These are phyloP conservation scores for Parmelia sp. DNA, from an alignment of 495 filamentous ascomycete species.

Conservation along the genomic window DNA sequence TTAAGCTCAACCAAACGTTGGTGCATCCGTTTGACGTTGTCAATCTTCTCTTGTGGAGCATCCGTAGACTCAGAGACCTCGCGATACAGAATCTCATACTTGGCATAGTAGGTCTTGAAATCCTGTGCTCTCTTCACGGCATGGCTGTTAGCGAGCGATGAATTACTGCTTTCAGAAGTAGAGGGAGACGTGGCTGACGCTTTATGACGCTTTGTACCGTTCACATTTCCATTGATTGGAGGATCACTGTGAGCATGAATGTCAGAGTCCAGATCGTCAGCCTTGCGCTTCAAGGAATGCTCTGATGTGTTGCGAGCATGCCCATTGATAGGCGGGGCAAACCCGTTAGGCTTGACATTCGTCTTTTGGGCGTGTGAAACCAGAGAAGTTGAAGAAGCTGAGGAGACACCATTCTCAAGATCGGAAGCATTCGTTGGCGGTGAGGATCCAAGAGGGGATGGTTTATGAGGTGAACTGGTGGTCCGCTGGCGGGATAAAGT, in stretches of 20 bases:
- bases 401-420: slow-evolving; percentile 41
- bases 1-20: slow-evolving; percentile 56
- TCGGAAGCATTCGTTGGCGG: slow-evolving; percentile 71
- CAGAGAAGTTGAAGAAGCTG: slow-evolving; percentile 27
- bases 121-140: slow-evolving; percentile 50
- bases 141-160: slow-evolving; percentile 37
- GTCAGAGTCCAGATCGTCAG: slow-evolving; percentile 33
- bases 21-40: slow-evolving; percentile 55
- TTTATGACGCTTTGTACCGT: slow-evolving; percentile 42
- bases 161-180: slow-evolving; percentile 43
- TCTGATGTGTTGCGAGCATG: slow-evolving; percentile 25
- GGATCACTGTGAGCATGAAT: slow-evolving; percentile 24
- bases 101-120: slow-evolving; percentile 57
- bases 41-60: slow-evolving; percentile 50
- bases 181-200: slow-evolving; percentile 35
- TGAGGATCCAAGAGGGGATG: slow-evolving; percentile 68
- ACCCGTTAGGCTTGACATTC: slow-evolving; percentile 2
- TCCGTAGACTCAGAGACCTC: slow-evolving; percentile 47
- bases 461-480: slow-evolving; percentile 58
- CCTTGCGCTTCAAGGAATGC: slow-evolving; percentile 44
- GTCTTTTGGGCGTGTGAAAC: slow-evolving; percentile 14
- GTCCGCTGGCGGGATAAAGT: slow-evolving; percentile 30
- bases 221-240: slow-evolving; percentile 33
- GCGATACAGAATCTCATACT: slow-evolving; percentile 56
- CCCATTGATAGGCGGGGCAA: background rate